Percentiles rank a stretch among this genome's conserved stretches.
Evolutionary conservation across 331 rosid species (phyloP).

Genomic region (Saraca asoca): DNA sequence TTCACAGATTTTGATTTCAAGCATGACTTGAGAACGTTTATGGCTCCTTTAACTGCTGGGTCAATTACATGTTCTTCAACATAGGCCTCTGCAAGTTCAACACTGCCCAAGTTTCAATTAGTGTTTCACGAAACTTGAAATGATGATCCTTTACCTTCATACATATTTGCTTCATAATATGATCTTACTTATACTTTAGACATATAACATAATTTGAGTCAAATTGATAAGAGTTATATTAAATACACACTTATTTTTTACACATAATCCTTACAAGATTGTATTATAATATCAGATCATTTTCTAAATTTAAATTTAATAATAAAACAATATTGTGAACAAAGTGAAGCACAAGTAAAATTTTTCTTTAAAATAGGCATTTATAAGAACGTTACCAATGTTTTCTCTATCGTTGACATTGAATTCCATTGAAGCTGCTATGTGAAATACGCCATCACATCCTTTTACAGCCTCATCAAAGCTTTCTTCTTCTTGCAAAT

Average conservation of each 20-base stretch:
- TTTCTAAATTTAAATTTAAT: too few relatives aligned
- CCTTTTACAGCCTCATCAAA: slow-evolving; percentile 76
- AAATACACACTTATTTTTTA: too few relatives aligned
- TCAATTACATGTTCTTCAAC: slow-evolving; percentile 56
- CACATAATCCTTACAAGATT: too few relatives aligned
- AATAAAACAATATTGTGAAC: too few relatives aligned
- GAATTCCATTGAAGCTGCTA: slow-evolving; percentile 82
- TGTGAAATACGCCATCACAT: slow-evolving; percentile 77
- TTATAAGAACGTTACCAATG: slow-evolving; percentile 47
- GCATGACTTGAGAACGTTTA: slow-evolving; percentile 73
- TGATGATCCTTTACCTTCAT: not conserved
- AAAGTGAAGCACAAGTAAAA: too few relatives aligned
- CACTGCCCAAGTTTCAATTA: not conserved
- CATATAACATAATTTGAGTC: too few relatives aligned
- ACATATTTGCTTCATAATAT: too few relatives aligned
- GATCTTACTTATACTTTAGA: too few relatives aligned
- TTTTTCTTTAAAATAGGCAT: not conserved
- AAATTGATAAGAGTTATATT: too few relatives aligned
- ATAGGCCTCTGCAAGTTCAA: slow-evolving; percentile 52
- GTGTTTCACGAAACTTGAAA: not conserved
- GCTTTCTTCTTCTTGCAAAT: slow-evolving; percentile 73
- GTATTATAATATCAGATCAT: too few relatives aligned
- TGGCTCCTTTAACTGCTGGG: slow-evolving; percentile 67
- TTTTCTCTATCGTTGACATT: slow-evolving; percentile 42
- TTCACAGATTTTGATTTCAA: slow-evolving; percentile 70